A percentile compares a stretch with the other conserved stretches of the same genome.
These are phyloP conservation scores for Sphagnum magellanicum DNA, from an alignment of 228 moss, liverwort and hornwort genomes.

Conservation along the genomic window DNA sequence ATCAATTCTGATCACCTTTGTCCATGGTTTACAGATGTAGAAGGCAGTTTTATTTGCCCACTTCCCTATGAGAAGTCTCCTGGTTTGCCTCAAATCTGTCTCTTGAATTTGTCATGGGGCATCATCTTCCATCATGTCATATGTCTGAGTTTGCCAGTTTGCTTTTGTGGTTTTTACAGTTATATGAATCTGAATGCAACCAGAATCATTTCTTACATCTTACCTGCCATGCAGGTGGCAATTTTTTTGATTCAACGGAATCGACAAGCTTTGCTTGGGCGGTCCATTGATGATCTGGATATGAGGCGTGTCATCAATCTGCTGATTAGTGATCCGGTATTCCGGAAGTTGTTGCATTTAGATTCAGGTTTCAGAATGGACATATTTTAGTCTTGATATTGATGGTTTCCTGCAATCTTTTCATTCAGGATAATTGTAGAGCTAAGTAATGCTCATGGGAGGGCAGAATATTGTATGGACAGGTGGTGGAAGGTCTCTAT, in stretches of 20 bases:
- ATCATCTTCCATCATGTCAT: too few species aligned
- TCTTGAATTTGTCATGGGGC: too few species aligned
- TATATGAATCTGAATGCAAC: not conserved
- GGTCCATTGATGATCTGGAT: conserved; percentile 91
- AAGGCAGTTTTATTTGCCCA: not conserved
- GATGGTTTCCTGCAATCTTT: not conserved
- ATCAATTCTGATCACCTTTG: conserved; percentile 4
- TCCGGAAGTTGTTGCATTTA: not conserved
- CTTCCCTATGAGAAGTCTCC: not conserved
- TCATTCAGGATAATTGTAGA: not conserved
- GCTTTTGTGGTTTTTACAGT: not conserved
- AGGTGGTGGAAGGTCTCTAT: conserved; percentile 99
- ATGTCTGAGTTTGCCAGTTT: not conserved
- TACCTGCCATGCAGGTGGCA: conserved; percentile 59
- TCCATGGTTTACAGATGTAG: not conserved
- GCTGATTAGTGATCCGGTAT: conserved; percentile 80
- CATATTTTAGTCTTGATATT: not conserved
- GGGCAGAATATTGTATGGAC: conserved; percentile 1
- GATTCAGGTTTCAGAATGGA: too few species aligned
- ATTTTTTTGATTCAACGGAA: conserved; percentile 95
- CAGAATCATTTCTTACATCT: not conserved
- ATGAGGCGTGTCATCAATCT: conserved; percentile 86
- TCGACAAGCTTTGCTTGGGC: conserved; percentile 93
- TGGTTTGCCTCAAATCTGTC: too few species aligned
- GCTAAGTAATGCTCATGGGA: not conserved